These are phyloP conservation scores for Penicillium paneum DNA, from an alignment of 2,329 filamentous ascomycete species.

Conservation along the genomic window DNA sequence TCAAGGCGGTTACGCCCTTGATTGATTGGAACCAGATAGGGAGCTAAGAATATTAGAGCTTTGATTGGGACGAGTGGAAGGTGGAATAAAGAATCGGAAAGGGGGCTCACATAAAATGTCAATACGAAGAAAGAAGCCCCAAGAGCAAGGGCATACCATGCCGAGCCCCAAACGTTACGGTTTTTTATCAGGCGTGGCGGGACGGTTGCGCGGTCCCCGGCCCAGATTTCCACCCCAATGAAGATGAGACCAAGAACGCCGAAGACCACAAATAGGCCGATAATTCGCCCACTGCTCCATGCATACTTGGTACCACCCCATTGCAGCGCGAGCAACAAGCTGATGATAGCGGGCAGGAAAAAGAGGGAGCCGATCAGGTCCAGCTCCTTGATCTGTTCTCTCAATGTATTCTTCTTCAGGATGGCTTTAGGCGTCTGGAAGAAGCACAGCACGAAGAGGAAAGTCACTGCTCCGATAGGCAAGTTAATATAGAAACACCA, in stretches of 20 bases:
- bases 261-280: conserved; percentile 51
- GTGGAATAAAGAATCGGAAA: neutral
- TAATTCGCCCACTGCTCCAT: conserved; percentile 47
- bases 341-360: conserved; percentile 46
- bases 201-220: conserved; percentile 44
- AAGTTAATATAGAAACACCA: conserved; percentile 47
- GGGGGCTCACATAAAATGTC: conserved; percentile 43
- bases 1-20: conserved; percentile 33
- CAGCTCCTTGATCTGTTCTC: conserved; percentile 33
- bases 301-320: conserved; percentile 46
- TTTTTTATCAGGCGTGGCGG: conserved; percentile 46
- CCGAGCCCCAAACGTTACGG: conserved; percentile 42
- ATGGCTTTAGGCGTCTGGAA: conserved; percentile 29
- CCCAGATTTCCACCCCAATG: conserved; percentile 35
- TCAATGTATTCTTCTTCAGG: conserved; percentile 22
- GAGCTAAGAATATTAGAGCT: conserved; percentile 25
- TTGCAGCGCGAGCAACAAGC: conserved; percentile 50
- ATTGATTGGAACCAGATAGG: conserved; percentile 47
- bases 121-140: conserved; percentile 46
- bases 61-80: neutral
- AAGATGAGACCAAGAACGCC: conserved; percentile 49
- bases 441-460: conserved; percentile 33
- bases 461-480: conserved; percentile 34
- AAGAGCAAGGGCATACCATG: conserved; percentile 42
- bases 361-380: conserved; percentile 45